Evolutionary conservation across 352 stramenopile species (phyloP), one percentile per base, ranked within the genome.

Genomic region (Globisporangium perplexum): DNA sequence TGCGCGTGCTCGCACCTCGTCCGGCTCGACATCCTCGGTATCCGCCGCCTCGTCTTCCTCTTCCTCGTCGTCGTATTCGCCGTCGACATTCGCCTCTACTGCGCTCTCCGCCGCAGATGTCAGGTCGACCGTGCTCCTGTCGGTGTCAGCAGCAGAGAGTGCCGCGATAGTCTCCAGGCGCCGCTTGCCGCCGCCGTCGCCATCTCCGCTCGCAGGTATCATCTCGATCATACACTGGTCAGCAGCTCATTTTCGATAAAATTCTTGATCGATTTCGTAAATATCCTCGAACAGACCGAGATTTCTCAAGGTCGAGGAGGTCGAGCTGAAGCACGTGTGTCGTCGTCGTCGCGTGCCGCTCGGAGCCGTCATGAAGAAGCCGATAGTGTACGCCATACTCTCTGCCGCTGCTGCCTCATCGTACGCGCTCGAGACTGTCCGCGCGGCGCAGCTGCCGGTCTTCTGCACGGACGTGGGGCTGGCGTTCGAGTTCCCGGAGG

Each of bases 401-500:
- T 7, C 41, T 39, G 20, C n/a, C 7, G 33, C 11, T 35, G 15
- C 30, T 22, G 20, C 14, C 17, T 26, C 14, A 2, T 28, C 46
- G 23, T 2, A 55, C 38, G 47, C 43, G 4, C 10, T 2, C 66
- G 35, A 53, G 50, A 3, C 2, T 5, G 33, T 12, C 33, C 1
- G 33, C 33, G 17, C 57, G 36, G 53, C 57, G 14, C 12, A 33
- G 23, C 7, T 48, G 7, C 63, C 64, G 14, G 62, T 79, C 4
- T 79, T 76, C 57, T 83, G 70, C 43, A 50, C 70, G 30, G 69
- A 83, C 54, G 51, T 72, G 3, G 72, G 69, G 17, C 31, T 80
- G 41, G 72, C 75, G 47, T 67, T 83, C 50, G 69, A 60, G 39
- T 77, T 83, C 46, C 24, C 33, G 35, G 36, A 15, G 22, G 36